Evolutionary conservation across 371 early-diverging fungal species (phyloP).

Genomic region (Umbelopsis sp.): DNA sequence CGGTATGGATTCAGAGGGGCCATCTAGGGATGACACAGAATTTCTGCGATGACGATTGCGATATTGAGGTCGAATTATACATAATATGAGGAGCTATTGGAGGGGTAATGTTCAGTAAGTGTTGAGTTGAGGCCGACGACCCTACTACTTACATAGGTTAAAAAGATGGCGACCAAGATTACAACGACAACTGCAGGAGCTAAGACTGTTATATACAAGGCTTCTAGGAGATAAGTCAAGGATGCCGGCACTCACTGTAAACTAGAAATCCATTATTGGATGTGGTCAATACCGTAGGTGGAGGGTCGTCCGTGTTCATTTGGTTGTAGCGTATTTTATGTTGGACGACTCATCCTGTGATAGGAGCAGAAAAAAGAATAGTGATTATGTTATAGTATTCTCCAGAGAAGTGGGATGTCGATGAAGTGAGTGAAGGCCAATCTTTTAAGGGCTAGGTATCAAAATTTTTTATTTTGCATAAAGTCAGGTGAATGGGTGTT

Average conservation of each 20-base stretch:
- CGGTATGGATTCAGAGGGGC: neutral
- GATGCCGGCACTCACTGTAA: neutral
- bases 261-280: slow-evolving; percentile 4
- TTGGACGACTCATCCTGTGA: neutral
- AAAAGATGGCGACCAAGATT: slow-evolving; percentile 6
- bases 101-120: neutral
- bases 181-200: neutral
- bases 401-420: too few species aligned
- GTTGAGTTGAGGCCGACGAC: too few species aligned
- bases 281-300: neutral
- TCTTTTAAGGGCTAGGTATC: neutral
- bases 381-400: too few species aligned
- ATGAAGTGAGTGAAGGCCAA: neutral
- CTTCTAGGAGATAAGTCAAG: neutral
- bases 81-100: neutral
- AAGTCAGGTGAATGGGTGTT: neutral
- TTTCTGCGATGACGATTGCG: neutral
- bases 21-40: neutral
- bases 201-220: neutral
- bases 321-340: neutral
- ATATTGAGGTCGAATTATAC: neutral
- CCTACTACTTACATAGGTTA: neutral
- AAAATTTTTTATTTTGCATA: neutral
- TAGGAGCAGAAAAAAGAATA: neutral
- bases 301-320: neutral